Evolutionary conservation across 2,329 filamentous ascomycete genomes (phyloP).

Genomic region (Pseudogymnoascus sp.): DNA sequence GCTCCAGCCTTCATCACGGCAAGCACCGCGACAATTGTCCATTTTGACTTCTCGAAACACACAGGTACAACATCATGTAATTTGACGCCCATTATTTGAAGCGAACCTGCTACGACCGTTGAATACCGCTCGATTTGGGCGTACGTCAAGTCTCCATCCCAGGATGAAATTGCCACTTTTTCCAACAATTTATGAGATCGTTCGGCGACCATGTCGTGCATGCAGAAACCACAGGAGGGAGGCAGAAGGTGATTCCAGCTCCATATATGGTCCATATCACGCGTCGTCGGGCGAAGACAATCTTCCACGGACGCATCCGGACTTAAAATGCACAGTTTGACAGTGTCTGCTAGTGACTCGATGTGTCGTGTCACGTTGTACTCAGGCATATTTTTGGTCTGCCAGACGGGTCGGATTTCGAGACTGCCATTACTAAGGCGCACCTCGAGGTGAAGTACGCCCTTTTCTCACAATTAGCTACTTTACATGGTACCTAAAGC

Average conservation of each 20-base stretch:
- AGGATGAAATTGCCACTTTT: slow-evolving; percentile 29
- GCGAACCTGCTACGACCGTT: slow-evolving; percentile 16
- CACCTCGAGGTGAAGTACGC: slow-evolving; percentile 29
- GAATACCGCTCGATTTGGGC: slow-evolving; percentile 21
- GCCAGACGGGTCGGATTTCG: slow-evolving; percentile 36
- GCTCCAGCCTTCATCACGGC: slow-evolving; percentile 28
- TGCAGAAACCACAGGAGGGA: slow-evolving; percentile 36
- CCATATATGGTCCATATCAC: slow-evolving; percentile 41
- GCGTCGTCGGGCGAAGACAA: slow-evolving; percentile 28
- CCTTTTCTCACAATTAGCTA: slow-evolving; percentile 22
- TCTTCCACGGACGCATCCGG: slow-evolving; percentile 27
- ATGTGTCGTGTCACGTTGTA: slow-evolving; percentile 39
- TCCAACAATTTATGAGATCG: slow-evolving; percentile 29
- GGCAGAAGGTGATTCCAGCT: slow-evolving; percentile 40
- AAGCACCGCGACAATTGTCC: slow-evolving; percentile 16
- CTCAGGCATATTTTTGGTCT: slow-evolving; percentile 33
- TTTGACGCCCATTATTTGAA: slow-evolving; percentile 18
- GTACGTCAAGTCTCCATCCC: slow-evolving; percentile 27
- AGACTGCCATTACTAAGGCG: slow-evolving; percentile 25
- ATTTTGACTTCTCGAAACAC: slow-evolving; percentile 15
- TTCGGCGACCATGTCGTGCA: slow-evolving; percentile 40
- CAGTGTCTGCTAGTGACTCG: slow-evolving; percentile 35
- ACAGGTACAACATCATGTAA: slow-evolving; percentile 19
- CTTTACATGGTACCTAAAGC: slow-evolving; percentile 6
- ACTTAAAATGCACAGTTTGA: slow-evolving; percentile 30